phyloP scores from a whole-genome alignment of 2,329 filamentous ascomycete genomes.

The Colletotrichum siamense region DNA sequence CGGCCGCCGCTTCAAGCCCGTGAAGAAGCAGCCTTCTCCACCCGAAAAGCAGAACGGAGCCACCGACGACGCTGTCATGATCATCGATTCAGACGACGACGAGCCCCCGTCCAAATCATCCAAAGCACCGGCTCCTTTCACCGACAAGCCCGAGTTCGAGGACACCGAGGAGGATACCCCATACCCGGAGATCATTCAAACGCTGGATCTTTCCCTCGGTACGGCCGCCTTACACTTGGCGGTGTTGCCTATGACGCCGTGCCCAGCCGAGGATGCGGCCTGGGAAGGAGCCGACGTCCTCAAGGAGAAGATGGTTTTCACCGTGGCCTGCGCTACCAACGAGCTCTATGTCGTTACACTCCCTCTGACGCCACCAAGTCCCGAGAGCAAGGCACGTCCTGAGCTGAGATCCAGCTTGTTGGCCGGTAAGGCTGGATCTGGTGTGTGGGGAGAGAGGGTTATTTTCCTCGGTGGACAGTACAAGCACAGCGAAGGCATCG shows the following conservation, averaged over 20 bases:
- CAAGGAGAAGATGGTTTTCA: slow-evolving; percentile 65
- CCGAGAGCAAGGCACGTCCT: slow-evolving; percentile 60
- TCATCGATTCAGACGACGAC: slow-evolving; percentile 69
- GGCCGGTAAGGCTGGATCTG: slow-evolving; percentile 61
- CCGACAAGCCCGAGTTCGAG: slow-evolving; percentile 65
- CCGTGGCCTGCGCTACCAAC: slow-evolving; percentile 63
- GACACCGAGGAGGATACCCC: slow-evolving; percentile 50
- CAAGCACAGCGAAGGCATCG: slow-evolving; percentile 58
- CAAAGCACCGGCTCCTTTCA: slow-evolving; percentile 34
- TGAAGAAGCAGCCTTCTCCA: slow-evolving; percentile 36
- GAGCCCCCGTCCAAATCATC: slow-evolving; percentile 40
- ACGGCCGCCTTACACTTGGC: slow-evolving; percentile 62
- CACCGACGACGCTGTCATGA: slow-evolving; percentile 61
- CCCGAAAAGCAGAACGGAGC: slow-evolving; percentile 57
- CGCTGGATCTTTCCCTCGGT: slow-evolving; percentile 65
- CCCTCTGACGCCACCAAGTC: slow-evolving; percentile 66
- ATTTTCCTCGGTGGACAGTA: slow-evolving; percentile 59
- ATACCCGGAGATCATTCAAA: slow-evolving; percentile 63
- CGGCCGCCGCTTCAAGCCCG: slow-evolving; percentile 61
- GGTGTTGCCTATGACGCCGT: slow-evolving; percentile 57
- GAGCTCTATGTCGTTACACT: slow-evolving; percentile 64
- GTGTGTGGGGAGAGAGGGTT: slow-evolving; percentile 68
- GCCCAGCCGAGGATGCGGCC: slow-evolving; percentile 53
- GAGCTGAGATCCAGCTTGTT: slow-evolving; percentile 58
- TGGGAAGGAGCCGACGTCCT: slow-evolving; percentile 54